Base-by-base conservation (phyloP, 1,284 basidiomycete genomes). In the Pseudomicrostroma phylloplanum region DNA sequence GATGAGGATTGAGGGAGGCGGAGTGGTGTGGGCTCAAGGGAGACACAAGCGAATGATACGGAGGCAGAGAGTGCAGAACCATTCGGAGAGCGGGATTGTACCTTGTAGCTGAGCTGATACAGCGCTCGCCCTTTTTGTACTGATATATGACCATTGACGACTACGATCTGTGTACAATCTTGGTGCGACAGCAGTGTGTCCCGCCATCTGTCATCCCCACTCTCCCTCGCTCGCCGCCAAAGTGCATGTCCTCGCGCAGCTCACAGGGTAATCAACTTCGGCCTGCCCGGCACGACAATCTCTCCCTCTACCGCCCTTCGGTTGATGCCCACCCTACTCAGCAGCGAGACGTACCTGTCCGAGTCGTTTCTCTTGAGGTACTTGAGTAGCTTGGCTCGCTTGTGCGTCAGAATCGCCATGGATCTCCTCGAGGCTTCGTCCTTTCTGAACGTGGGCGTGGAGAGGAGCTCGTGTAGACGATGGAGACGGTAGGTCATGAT, bases 241-340 rank as follows among this genome's bases (percentile, higher is more conserved):
- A n/a, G n/a, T n/a, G n/a, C n/a, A n/a, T 9, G 30, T 48, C 46
- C 12, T 11, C n/a, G 23, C 46, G 46, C 46, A n/a, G n/a, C 17
- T 48, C 46, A 48, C 3, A n/a, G n/a, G 4, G 46, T 23, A n/a
- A 48, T n/a, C 39, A 67, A 51, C 63, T 70, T 75, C 11, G 74
- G 74, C 57, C 71, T 78, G 36, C 71, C 76, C 23, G 69, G 73
- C 49, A 72, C 63, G 54, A 76, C 83, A 46, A 96, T 81, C 78
- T 96, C 92, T 55, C 92, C 92, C 81, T 96, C 92, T 6, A 96
- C 90, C 25, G 88, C 87, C 67, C 84, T 83, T 25, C 86, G 83
- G 70, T 92, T 87, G 55, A 96, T 79, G 1, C 89, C 93, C 36
- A 94, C 82, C 62, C 88, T 86, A 42, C 84, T 83, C 60, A 97